A percentile compares a stretch with the other conserved stretches of the same genome.
Evolutionary conservation across 1,284 basidiomycete genomes (phyloP).

Genomic region (Amylostereum areolatum): DNA sequence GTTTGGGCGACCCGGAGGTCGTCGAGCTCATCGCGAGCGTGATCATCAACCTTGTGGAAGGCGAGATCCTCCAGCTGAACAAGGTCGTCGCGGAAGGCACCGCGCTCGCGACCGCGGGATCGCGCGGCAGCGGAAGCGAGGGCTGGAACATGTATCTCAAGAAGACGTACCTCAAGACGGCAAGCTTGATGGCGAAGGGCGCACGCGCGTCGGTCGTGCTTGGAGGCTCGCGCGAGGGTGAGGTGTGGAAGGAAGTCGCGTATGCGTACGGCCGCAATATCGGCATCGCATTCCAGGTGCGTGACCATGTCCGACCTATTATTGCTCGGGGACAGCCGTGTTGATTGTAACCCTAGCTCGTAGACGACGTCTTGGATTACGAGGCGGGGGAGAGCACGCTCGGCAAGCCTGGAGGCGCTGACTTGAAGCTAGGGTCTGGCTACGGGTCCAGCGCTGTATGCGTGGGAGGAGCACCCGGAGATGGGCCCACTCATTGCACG

Average conservation of each 20-base stretch:
- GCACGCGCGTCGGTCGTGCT: constrained; percentile 85
- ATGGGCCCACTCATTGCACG: constrained; percentile 81
- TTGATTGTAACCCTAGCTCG: constrained; percentile 51
- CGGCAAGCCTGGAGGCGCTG: constrained; percentile 85
- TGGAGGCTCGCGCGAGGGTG: constrained; percentile 79
- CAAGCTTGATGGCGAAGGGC: constrained; percentile 92
- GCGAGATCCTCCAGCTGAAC: constrained; percentile 89
- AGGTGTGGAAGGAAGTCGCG: constrained; percentile 88
- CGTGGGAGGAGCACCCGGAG: constrained; percentile 85
- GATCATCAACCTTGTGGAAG: constrained; percentile 94
- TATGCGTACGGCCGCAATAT: constrained; percentile 89
- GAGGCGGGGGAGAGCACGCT: constrained; percentile 61
- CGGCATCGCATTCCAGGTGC: constrained; percentile 92
- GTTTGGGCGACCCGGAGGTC: constrained; percentile 84
- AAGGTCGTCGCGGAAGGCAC: constrained; percentile 33
- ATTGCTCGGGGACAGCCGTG: no score
- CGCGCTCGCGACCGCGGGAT: constrained; percentile 17
- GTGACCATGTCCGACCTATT: constrained; percentile 18
- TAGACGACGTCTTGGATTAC: constrained; percentile 91
- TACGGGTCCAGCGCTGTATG: constrained; percentile 91
- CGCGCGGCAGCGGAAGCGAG: constrained; percentile 30
- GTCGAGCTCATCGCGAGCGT: constrained; percentile 92
- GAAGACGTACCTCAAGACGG: constrained; percentile 96
- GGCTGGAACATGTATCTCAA: constrained; percentile 87
- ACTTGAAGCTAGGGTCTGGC: constrained; percentile 86